A percentile compares a stretch with the other conserved stretches of the same genome.
Conservation (phyloP, 768 basidiomycete genomes). For the Tricholoma flavovirens region DNA sequence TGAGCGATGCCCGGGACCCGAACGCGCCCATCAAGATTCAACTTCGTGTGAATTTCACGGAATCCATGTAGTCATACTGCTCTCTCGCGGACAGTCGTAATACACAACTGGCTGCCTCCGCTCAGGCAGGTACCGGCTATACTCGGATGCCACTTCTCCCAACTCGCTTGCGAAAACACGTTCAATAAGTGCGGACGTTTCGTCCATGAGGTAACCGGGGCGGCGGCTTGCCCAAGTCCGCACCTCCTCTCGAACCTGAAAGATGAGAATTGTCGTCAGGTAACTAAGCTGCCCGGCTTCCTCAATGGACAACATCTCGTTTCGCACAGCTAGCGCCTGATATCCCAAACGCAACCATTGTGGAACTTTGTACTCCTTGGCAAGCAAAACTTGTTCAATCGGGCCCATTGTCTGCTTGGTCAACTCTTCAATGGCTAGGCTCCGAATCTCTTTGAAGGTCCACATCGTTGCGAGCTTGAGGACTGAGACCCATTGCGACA, state of each 20-base stretch:
- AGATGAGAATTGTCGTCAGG: slow-evolving; percentile 15
- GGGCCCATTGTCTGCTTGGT: slow-evolving; percentile 9
- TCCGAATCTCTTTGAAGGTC: slow-evolving; percentile 26
- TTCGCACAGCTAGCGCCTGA: slow-evolving; percentile 15
- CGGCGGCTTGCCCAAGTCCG: too few relatives aligned
- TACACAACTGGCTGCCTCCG: too few relatives aligned
- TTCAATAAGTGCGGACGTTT: too few relatives aligned
- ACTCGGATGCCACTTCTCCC: too few relatives aligned
- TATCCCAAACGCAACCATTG: slow-evolving; percentile 29
- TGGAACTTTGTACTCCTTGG: slow-evolving; percentile 26
- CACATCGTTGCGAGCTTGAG: slow-evolving; percentile 36
- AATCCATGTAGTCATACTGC: too few relatives aligned
- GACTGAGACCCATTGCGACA: slow-evolving; percentile 31
- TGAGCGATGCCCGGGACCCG: too few relatives aligned
- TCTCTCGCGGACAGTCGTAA: too few relatives aligned
- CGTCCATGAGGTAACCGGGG: too few relatives aligned
- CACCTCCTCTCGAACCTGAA: slow-evolving; percentile 13
- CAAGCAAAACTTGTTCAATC: slow-evolving; percentile 26
- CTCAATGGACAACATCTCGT: slow-evolving; percentile 18
- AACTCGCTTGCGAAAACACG: too few relatives aligned
- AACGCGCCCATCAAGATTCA: too few relatives aligned
- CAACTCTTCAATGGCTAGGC: slow-evolving; percentile 24
- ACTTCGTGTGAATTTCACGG: too few relatives aligned
- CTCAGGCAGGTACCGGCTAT: too few relatives aligned
- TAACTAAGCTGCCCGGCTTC: slow-evolving; percentile 23